Evolutionary conservation across 2,329 filamentous ascomycete species (phyloP).

Genomic region (Spiromastix sp.): DNA sequence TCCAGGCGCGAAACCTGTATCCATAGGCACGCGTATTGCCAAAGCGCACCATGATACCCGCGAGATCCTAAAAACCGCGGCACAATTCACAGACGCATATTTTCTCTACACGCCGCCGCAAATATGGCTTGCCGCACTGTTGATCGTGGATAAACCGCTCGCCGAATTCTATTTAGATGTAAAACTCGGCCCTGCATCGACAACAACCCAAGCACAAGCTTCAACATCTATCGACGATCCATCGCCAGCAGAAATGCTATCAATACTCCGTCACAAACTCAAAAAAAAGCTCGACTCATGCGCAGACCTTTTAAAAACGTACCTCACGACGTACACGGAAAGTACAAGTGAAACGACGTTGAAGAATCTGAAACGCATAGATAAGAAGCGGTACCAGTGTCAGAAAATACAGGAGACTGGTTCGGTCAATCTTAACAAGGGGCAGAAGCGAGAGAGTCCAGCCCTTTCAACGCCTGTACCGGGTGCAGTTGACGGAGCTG

Average conservation of each 20-base stretch:
- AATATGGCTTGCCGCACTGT: conserved; percentile 76
- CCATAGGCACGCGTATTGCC: conserved; percentile 38
- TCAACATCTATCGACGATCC: conserved; percentile 10
- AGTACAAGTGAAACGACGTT: conserved; percentile 26
- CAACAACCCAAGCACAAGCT: conserved; percentile 1
- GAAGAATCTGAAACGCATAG: conserved; percentile 35
- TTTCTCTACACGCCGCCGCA: conserved; percentile 93
- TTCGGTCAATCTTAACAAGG: conserved; percentile 24
- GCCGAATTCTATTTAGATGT: conserved; percentile 35
- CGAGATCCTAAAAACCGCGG: conserved; percentile 65
- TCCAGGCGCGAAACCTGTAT: conserved; percentile 13
- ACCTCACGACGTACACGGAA: conserved; percentile 14
- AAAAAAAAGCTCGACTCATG: conserved; percentile 28
- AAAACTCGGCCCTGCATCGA: conserved; percentile 25
- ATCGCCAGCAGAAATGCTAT: conserved; percentile 15
- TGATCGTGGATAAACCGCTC: conserved; percentile 55
- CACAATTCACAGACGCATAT: conserved; percentile 86
- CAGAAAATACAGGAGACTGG: conserved; percentile 39
- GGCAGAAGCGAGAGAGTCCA: conserved; percentile 16
- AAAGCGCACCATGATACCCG: conserved; percentile 64
- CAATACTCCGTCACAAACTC: conserved; percentile 28
- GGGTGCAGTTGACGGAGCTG: conserved; percentile 16
- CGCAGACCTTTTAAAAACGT: conserved; percentile 28
- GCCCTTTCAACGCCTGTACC: conserved; percentile 13
- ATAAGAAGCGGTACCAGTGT: conserved; percentile 40